These are phyloP conservation scores for Brassica carinata DNA, from an alignment of 345 rosid species.

Conservation along the genomic window DNA sequence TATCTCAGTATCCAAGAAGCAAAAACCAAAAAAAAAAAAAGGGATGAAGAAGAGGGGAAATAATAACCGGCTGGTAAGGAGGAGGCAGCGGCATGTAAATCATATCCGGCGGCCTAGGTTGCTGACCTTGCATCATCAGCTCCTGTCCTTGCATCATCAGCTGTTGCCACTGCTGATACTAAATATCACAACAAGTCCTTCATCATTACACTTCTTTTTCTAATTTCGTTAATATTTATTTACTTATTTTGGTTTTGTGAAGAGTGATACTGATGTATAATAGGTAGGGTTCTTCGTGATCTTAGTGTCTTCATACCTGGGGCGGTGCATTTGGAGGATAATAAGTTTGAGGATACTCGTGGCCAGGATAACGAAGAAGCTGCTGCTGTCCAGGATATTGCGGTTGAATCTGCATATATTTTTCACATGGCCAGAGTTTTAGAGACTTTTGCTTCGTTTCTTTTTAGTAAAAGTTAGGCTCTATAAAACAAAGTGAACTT, in stretches of 20 bases:
- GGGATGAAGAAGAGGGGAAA: background rate
- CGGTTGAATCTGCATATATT: constrained; percentile 58
- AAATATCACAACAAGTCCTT: constrained; percentile 9
- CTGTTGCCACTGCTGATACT: constrained; percentile 48
- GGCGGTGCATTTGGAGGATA: constrained; percentile 68
- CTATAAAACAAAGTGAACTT: constrained; percentile 34
- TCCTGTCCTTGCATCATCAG: background rate
- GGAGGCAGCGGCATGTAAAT: constrained; percentile 35
- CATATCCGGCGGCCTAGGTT: constrained; percentile 51
- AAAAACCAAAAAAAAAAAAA: background rate
- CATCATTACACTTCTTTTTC: constrained; percentile 2
- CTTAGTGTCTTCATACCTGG: constrained; percentile 53
- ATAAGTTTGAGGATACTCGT: constrained; percentile 53
- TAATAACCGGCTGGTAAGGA: constrained; percentile 70
- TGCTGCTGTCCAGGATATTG: constrained; percentile 70
- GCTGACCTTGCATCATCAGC: constrained; percentile 14
- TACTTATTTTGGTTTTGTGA: background rate
- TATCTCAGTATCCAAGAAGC: constrained; percentile 13
- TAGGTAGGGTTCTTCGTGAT: background rate
- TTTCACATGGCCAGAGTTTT: constrained; percentile 3
- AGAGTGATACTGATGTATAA: background rate
- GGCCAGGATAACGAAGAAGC: constrained; percentile 50
- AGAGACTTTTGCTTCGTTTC: background rate
- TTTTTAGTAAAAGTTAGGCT: background rate
- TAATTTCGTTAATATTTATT: background rate